Evolutionary conservation across 1,284 basidiomycete genomes (phyloP).

Genomic region (Tausonia pullulans): DNA sequence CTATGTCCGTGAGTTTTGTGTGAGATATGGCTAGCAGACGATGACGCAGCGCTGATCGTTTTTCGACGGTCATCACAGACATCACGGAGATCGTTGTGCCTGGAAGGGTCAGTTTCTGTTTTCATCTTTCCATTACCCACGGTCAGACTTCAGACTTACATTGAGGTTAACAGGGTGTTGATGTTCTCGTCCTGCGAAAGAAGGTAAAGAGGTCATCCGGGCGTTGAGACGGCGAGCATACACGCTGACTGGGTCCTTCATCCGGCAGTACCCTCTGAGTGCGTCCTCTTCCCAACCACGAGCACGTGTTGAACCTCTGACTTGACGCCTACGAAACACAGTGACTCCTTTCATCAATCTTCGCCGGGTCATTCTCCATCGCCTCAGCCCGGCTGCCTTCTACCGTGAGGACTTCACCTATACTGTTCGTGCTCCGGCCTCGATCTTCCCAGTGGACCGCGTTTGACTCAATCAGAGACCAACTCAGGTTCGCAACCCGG

Average conservation of each 20-base stretch:
- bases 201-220: not conserved
- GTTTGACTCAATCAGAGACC: not conserved
- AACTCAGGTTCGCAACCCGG: not conserved
- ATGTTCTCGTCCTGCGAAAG: slow-evolving; percentile 9
- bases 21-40: not conserved
- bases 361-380: slow-evolving; percentile 4
- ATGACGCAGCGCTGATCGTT: not conserved
- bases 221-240: not conserved
- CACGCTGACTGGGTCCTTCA: not conserved
- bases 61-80: not conserved
- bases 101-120: not conserved
- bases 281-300: no score
- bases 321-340: not conserved
- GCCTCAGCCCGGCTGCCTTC: slow-evolving; percentile 1
- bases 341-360: slow-evolving; percentile 3
- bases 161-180: not conserved
- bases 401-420: slow-evolving; percentile 7
- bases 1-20: not conserved
- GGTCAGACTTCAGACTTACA: no score
- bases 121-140: no score
- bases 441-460: not conserved
- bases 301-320: not conserved
- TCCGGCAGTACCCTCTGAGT: not conserved
- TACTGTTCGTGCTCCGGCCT: not conserved
- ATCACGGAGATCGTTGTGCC: slow-evolving; percentile 15